Evolutionary conservation across 2,329 filamentous ascomycete species (phyloP).

Genomic region (Penicillium thymicola): DNA sequence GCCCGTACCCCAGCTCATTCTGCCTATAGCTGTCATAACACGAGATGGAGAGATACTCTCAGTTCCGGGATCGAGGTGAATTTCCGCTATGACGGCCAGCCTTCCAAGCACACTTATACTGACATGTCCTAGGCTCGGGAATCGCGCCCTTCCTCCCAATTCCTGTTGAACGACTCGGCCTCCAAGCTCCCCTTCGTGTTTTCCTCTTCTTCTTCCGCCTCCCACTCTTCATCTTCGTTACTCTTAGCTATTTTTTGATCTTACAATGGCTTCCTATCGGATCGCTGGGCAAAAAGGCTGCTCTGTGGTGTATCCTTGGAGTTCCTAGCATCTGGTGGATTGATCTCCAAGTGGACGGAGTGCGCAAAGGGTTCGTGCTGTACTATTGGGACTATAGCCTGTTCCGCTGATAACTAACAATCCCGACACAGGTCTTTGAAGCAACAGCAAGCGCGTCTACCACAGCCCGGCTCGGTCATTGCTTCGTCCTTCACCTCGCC

Average conservation of each 20-base stretch:
- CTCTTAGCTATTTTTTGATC: constrained; percentile 70
- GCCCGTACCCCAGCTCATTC: not conserved
- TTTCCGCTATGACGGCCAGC: constrained; percentile 9
- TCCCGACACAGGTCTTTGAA: constrained; percentile 56
- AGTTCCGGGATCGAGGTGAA: constrained; percentile 83
- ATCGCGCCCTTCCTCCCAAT: constrained; percentile 94
- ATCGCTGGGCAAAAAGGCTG: constrained; percentile 69
- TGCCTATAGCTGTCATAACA: not conserved
- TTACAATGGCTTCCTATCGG: constrained; percentile 78
- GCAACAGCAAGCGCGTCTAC: constrained; percentile 70
- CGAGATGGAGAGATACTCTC: constrained; percentile 88
- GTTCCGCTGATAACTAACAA: not conserved
- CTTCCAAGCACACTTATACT: not conserved
- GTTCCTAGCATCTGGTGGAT: constrained; percentile 97
- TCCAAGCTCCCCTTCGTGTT: constrained; percentile 63
- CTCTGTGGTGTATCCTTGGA: constrained; percentile 81
- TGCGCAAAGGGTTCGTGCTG: constrained; percentile 71
- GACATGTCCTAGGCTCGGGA: constrained; percentile 67
- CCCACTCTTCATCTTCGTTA: constrained; percentile 69
- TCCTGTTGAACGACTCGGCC: constrained; percentile 59
- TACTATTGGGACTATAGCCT: not conserved
- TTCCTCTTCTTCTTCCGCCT: constrained; percentile 78
- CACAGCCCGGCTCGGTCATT: constrained; percentile 75
- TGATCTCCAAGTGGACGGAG: constrained; percentile 95
- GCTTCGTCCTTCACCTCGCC: constrained; percentile 89